phyloP scores from a whole-genome alignment of 2,329 filamentous ascomycete species.

The Colletotrichum lupini region DNA sequence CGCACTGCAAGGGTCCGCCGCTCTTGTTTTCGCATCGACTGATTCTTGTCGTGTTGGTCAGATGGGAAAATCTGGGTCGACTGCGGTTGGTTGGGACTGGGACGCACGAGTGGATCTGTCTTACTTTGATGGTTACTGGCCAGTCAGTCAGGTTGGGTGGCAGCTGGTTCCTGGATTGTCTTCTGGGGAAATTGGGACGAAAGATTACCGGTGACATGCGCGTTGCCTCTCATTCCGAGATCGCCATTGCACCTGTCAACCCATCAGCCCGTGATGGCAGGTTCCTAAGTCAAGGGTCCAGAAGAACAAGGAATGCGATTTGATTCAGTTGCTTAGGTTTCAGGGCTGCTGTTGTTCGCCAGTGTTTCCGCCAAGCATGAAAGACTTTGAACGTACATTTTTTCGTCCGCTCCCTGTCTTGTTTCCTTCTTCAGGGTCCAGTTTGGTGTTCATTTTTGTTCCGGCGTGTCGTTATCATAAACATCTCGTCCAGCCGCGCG shows the following conservation, averaged over 20 bases:
- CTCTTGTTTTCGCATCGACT: constrained; percentile 14
- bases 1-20: not conserved
- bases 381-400: too few species aligned
- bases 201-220: not conserved
- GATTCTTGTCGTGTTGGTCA: not conserved
- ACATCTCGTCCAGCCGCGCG: too few species aligned
- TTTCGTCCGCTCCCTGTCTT: too few species aligned
- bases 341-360: too few species aligned
- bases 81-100: not conserved
- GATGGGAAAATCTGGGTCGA: not conserved
- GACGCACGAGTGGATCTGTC: not conserved
- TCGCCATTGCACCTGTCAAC: not conserved
- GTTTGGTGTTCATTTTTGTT: too few species aligned
- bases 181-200: not conserved
- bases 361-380: too few species aligned
- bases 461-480: too few species aligned
- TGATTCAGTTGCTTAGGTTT: not conserved
- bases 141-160: not conserved
- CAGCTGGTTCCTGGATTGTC: not conserved
- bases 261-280: not conserved
- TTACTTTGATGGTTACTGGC: not conserved
- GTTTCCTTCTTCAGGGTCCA: too few species aligned
- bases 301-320: not conserved
- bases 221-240: not conserved
- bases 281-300: not conserved